Base-by-base conservation (phyloP, 2,329 filamentous ascomycete species). In the Ophiostoma piceae region DNA sequence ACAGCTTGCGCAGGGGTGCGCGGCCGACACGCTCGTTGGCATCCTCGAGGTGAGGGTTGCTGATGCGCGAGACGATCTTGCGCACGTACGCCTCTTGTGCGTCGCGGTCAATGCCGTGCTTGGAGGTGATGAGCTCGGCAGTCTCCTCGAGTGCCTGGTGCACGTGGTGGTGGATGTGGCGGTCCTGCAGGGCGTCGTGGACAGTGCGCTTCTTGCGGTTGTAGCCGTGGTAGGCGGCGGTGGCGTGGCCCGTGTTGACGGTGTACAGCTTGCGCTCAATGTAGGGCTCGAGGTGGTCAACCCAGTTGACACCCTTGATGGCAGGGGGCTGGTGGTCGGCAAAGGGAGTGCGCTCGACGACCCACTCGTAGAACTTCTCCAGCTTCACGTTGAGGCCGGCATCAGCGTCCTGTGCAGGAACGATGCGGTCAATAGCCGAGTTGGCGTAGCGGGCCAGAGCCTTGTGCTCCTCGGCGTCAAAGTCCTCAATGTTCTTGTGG, bases 261-360 rank as follows among this genome's bases (percentile, higher is more conserved):
- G 95, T 99, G 85, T 94, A 99, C 74, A 99, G 89, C 87, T 99
- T 99, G 80, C 95, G 94, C 88, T 99, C 95, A 77, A 99, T 98
- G 83, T 94, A 99, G 71, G 95, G 95, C 78, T 89, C 86, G 39
- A 99, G 88, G 82, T 98, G 86, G 74, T 92, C 88, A 71, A 98
- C 95, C 88, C 92, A 97, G 82, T 96, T 91, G 78, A 98, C 90
- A 71, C 94, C 94, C 74, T 95, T 81, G 77, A 99, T 94, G 22
- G 87, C 81, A 6, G 93, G 94, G 75, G 87, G 85, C 69, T 85
- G 84, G 72, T 85, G 82, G 73, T 89, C 65, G 73, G 89, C 85
- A 80, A 98, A 97, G 1, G 94, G 94, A 64, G 88, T 90, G 78
- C 88, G 83, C 78, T 99, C 95, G 68, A 99, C 94, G 54, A 95